These are phyloP conservation scores for Rhizodiscina lignyota DNA, from an alignment of 495 filamentous ascomycete genomes.

Conservation along the genomic window DNA sequence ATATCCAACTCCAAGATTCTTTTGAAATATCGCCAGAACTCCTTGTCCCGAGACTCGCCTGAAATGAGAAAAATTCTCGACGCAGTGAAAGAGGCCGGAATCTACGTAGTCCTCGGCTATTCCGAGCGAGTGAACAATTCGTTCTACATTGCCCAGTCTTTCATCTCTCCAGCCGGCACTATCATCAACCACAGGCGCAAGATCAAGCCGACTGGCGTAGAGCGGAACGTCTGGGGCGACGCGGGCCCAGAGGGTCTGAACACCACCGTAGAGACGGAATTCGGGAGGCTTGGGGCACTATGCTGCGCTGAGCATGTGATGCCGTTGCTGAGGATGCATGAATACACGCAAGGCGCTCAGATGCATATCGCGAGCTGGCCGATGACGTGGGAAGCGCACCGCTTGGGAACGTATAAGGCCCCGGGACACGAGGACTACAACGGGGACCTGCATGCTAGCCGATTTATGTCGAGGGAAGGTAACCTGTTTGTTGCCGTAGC, in stretches of 20 bases:
- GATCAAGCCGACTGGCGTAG: constrained; percentile 12
- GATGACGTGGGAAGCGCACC: no score
- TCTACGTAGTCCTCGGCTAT: constrained; percentile 13
- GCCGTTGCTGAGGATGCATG: no score
- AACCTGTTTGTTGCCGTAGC: no score
- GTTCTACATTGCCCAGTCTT: constrained; percentile 10
- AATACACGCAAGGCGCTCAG: no score
- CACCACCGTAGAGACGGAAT: constrained; percentile 12
- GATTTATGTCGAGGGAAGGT: no score
- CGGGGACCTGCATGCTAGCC: no score
- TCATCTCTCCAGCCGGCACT: constrained; percentile 9
- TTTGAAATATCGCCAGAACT: constrained; percentile 21
- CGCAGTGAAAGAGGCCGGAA: constrained; percentile 11
- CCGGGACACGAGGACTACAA: no score
- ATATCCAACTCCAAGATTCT: no score
- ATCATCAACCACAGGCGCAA: constrained; percentile 9
- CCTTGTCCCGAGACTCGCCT: constrained; percentile 13
- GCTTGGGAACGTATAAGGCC: no score
- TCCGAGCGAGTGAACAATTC: constrained; percentile 4
- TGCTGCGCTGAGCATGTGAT: constrained; percentile 23
- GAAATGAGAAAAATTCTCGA: constrained; percentile 19
- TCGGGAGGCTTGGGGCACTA: constrained; percentile 15
- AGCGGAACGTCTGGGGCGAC: constrained; percentile 7
- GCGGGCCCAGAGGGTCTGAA: constrained; percentile 13
- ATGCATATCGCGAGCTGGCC: no score